These are phyloP conservation scores for Boeremia exigua DNA, from an alignment of 2,329 filamentous ascomycete genomes.

Conservation along the genomic window DNA sequence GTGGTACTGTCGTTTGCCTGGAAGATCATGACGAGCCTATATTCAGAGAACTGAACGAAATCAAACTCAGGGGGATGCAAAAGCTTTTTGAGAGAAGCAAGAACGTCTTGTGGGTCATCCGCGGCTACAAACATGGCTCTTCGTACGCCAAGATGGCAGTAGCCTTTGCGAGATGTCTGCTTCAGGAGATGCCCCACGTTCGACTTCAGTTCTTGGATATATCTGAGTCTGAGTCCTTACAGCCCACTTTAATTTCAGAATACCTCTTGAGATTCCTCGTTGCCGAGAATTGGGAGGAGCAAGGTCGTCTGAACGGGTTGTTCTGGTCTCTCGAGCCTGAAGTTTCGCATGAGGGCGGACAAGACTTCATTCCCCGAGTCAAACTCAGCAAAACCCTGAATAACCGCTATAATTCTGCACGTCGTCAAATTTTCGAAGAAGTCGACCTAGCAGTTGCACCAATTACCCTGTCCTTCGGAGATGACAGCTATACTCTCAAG, in stretches of 20 bases:
- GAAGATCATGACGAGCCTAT: constrained; percentile 7
- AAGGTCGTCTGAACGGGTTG: neutral
- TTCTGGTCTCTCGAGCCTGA: constrained; percentile 9
- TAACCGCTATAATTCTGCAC: constrained; percentile 29
- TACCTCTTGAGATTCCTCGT: neutral
- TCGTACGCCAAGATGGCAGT: constrained; percentile 20
- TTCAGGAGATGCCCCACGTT: constrained; percentile 11
- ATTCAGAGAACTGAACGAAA: neutral
- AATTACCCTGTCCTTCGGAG: neutral
- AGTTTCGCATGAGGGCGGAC: neutral
- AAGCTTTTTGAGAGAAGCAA: neutral
- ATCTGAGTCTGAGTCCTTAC: neutral
- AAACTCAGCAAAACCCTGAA: constrained; percentile 13
- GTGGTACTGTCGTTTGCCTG: neutral
- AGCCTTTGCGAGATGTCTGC: constrained; percentile 9
- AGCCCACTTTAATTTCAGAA: neutral
- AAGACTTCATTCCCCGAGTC: constrained; percentile 5
- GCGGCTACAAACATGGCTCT: neutral
- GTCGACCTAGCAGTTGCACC: neutral
- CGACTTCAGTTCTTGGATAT: constrained; percentile 19
- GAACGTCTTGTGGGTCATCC: constrained; percentile 22
- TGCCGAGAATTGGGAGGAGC: neutral
- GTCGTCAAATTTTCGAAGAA: neutral
- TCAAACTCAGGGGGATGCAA: constrained; percentile 1
- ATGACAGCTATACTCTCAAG: neutral